phyloP scores from a whole-genome alignment of 371 early-diverging fungal genomes.

The Apophysomyces variabilis region DNA sequence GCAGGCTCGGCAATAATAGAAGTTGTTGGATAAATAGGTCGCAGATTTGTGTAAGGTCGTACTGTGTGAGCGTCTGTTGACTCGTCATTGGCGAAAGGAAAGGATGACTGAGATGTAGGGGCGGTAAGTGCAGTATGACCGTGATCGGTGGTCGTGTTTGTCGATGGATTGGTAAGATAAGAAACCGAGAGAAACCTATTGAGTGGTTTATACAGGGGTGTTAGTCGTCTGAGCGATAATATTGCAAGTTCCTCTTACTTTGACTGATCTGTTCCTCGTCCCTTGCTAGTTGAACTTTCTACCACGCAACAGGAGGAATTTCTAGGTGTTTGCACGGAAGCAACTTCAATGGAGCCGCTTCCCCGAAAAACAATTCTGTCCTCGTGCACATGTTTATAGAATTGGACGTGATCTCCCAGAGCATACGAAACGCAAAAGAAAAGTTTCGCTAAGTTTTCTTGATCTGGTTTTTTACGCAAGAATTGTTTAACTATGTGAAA shows the following conservation, averaged over 20 bases:
- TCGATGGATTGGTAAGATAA: slow-evolving; percentile 28
- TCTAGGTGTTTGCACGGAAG: slow-evolving; percentile 35
- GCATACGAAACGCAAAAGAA: slow-evolving; percentile 51
- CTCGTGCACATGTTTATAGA: slow-evolving; percentile 43
- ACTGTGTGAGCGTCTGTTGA: slow-evolving; percentile 39
- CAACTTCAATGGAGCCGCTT: slow-evolving; percentile 13
- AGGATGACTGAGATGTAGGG: slow-evolving; percentile 3
- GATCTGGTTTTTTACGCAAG: slow-evolving; percentile 41
- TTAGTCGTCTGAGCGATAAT: slow-evolving; percentile 15
- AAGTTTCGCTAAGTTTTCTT: slow-evolving; percentile 44
- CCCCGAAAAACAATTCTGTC: slow-evolving; percentile 42
- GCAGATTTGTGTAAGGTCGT: slow-evolving; percentile 38
- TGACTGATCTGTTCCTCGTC: slow-evolving; percentile 19
- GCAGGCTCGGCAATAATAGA: not conserved
- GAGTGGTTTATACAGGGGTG: slow-evolving; percentile 17
- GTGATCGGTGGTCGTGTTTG: slow-evolving; percentile 9
- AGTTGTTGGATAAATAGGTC: slow-evolving; percentile 29
- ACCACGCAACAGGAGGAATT: slow-evolving; percentile 30
- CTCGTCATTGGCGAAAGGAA: slow-evolving; percentile 19
- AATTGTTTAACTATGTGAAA: slow-evolving; percentile 47
- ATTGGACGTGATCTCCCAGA: slow-evolving; percentile 44
- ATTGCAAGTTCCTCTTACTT: slow-evolving; percentile 28
- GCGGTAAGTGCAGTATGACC: slow-evolving; percentile 13
- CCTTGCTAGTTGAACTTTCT: not conserved
- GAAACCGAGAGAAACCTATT: slow-evolving; percentile 40